Conservation (phyloP, 2,329 filamentous ascomycete species). For the Helotiales sp. region DNA sequence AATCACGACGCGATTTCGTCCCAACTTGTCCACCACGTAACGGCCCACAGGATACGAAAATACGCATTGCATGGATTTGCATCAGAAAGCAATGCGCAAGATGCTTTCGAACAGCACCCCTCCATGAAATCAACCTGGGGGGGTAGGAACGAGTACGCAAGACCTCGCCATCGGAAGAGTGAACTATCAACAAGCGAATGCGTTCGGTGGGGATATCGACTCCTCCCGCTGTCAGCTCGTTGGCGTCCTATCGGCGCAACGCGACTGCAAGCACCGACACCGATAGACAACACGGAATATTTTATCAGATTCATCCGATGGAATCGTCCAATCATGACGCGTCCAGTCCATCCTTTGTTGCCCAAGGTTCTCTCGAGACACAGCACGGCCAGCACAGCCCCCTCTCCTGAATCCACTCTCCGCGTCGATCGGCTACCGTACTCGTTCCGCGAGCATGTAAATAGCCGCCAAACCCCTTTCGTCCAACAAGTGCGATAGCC, state of each 20-base stretch:
- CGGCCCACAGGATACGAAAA: too few species aligned
- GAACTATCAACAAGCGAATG: background rate
- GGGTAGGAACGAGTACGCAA: background rate
- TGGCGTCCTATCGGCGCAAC: conserved; percentile 9
- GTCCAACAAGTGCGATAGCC: background rate
- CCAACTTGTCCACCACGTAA: too few species aligned
- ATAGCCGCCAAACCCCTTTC: background rate
- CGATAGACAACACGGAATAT: conserved; percentile 1
- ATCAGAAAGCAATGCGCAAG: too few species aligned
- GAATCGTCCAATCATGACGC: background rate
- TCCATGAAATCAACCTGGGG: background rate
- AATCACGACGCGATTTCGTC: background rate
- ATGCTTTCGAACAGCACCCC: too few species aligned
- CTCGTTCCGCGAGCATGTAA: conserved; percentile 2
- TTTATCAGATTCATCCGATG: background rate
- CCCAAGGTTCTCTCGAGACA: background rate
- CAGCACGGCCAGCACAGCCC: conserved; percentile 7
- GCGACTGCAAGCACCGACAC: too few species aligned
- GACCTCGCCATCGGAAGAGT: background rate
- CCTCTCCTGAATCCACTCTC: background rate
- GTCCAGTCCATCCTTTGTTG: background rate
- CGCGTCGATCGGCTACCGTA: background rate
- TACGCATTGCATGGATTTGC: background rate
- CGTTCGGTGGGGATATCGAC: background rate
- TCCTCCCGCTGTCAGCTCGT: background rate